Evolutionary conservation across 352 stramenopile species (phyloP).

Genomic region (Pythium vanterpoolii): DNA sequence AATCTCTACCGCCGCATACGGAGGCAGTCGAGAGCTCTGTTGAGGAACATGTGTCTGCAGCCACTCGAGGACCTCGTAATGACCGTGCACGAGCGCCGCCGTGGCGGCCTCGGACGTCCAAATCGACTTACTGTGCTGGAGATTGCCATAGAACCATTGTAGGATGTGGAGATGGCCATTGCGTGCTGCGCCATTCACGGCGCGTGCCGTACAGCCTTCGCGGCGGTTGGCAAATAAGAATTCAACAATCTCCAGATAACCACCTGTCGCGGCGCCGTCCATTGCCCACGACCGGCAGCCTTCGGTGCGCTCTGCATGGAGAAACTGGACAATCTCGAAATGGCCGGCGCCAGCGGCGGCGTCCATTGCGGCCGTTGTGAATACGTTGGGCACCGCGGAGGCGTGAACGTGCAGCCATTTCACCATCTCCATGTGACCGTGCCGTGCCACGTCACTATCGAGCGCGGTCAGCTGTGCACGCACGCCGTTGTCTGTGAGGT

Average conservation of each 20-base stretch:
- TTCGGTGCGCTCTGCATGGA: slow-evolving; percentile 5
- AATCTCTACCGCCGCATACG: slow-evolving; percentile 10
- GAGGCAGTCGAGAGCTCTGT: not conserved
- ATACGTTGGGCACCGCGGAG: not conserved
- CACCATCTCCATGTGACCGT: slow-evolving; percentile 3
- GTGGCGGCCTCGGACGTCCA: slow-evolving; percentile 6
- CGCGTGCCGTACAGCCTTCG: slow-evolving; percentile 7
- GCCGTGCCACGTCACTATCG: not conserved
- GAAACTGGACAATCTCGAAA: slow-evolving; percentile 13
- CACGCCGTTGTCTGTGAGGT: not conserved
- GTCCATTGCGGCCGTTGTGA: slow-evolving; percentile 9
- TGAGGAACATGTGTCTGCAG: not conserved
- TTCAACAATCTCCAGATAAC: not conserved
- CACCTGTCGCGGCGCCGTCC: slow-evolving; percentile 8
- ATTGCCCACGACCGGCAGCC: slow-evolving; percentile 6
- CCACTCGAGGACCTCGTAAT: slow-evolving; percentile 7
- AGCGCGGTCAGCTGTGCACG: not conserved
- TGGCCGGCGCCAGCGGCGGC: not conserved
- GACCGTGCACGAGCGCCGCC: not conserved
- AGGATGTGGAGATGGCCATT: slow-evolving; percentile 12
- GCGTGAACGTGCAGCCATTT: slow-evolving; percentile 7
- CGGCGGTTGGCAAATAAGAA: not conserved
- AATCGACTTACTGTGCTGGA: not conserved
- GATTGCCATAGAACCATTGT: slow-evolving; percentile 9
- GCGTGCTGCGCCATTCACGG: slow-evolving; percentile 7